Base-by-base conservation (phyloP, 441 rosid genomes). In the Pelargonium fulgidum region DNA sequence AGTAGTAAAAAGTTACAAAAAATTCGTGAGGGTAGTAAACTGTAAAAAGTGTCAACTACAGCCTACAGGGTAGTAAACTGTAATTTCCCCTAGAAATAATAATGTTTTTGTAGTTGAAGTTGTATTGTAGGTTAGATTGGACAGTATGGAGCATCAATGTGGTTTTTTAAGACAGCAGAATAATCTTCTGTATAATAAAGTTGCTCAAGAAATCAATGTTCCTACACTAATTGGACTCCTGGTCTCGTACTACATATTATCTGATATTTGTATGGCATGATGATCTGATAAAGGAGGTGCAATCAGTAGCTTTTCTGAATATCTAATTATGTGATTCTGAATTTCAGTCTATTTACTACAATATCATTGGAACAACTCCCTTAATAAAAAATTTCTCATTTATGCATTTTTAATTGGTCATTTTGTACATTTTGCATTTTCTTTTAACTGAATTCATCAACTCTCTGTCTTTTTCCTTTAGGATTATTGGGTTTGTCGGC, bases 401-500 rank as follows among this genome's bases (percentile, higher is more conserved):
- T 71, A 41, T 61, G n/a, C 22, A 66, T 54, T 65, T 7, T 10
- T 63, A 24, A 16, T 62, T 13, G 65, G 20, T 66, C 8, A 48
- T 16, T 48, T 7, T 36, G 41, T 68, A 4, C 1, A 3, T 2
- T 44, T 52, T 56, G 16, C 50, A 16, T 62, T 17, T 48, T 69
- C 41, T 29, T 11, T 50, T 63, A 76, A 66, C 81, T 80, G 64
- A 71, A 52, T 71, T 56, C 67, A 3, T 36, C 11, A 16, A 54
- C 61, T 54, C 7, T 77, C 33, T 42, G 0, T 1, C 61, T 76
- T 80, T 61, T 76, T 78, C 44, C 64, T 42, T 5, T 64, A 95
- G 99, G 93, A 80, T 82, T 76, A 81, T 92, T 69, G 95, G 92
- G 11, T 95, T 95, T 82, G 74, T 67, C 7, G 78, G 91, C 67